Evolutionary conservation across 2,329 filamentous ascomycete genomes (phyloP).

Genomic region (Fonsecaea pugnacius): DNA sequence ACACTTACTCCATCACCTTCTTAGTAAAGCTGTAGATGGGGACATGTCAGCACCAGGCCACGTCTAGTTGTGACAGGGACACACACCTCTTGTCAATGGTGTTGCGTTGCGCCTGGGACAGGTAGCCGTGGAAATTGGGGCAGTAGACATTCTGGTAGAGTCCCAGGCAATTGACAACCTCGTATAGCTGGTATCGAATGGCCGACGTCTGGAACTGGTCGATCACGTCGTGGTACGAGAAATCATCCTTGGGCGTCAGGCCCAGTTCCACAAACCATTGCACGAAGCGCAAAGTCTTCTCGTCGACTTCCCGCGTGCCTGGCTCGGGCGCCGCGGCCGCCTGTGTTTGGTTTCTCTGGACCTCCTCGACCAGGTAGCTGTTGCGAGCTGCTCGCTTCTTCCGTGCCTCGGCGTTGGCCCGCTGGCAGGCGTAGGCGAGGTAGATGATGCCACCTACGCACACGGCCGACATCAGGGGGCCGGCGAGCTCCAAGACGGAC

Average conservation of each 20-base stretch:
- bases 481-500: constrained; percentile 19
- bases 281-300: constrained; percentile 23
- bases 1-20: constrained; percentile 27
- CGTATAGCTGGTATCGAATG: constrained; percentile 32
- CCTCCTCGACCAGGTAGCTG: constrained; percentile 25
- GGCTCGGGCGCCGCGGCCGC: constrained; percentile 12
- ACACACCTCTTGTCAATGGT: constrained; percentile 24
- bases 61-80: background rate
- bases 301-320: constrained; percentile 28
- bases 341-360: constrained; percentile 25
- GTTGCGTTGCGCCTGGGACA: constrained; percentile 24
- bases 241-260: constrained; percentile 26
- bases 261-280: constrained; percentile 29
- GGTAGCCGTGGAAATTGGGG: constrained; percentile 31
- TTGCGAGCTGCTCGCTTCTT: constrained; percentile 26
- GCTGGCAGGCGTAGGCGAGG: constrained; percentile 13
- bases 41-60: background rate
- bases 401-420: constrained; percentile 13
- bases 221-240: constrained; percentile 31
- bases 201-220: constrained; percentile 32
- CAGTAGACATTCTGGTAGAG: constrained; percentile 27
- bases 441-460: constrained; percentile 25
- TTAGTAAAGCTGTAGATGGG: constrained; percentile 15
- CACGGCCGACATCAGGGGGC: constrained; percentile 13
- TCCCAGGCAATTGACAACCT: constrained; percentile 20